Percentiles rank a stretch among this genome's conserved stretches.
Conservation (phyloP, 306 rosid species). For the Quercus glauca region DNA sequence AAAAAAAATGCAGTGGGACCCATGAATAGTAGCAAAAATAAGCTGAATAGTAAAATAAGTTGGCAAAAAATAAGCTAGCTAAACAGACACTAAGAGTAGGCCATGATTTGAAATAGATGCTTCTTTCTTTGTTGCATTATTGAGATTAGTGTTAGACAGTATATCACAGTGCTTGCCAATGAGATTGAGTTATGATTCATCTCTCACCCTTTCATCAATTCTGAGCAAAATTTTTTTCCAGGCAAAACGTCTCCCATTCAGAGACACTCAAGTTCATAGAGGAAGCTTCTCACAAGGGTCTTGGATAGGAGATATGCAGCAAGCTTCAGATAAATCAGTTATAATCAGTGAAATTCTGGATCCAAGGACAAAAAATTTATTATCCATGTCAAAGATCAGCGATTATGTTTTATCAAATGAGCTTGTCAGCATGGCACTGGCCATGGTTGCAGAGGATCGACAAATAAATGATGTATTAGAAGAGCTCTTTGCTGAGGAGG, state of each 20-base stretch:
- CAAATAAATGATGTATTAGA: slow-evolving; percentile 86
- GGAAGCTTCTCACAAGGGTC: slow-evolving; percentile 85
- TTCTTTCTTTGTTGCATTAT: not conserved
- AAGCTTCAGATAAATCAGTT: slow-evolving; percentile 84
- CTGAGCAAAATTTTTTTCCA: slow-evolving; percentile 21
- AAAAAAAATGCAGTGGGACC: too few relatives aligned
- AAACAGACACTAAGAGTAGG: not conserved
- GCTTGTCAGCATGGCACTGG: slow-evolving; percentile 97
- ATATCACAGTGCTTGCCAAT: not conserved
- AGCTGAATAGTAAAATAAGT: too few relatives aligned
- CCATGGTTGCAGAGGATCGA: slow-evolving; percentile 94
- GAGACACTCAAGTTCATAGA: slow-evolving; percentile 41
- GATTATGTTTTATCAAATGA: slow-evolving; percentile 90
- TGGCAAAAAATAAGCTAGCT: too few relatives aligned
- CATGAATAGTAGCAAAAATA: too few relatives aligned
- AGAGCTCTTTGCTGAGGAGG: slow-evolving; percentile 93
- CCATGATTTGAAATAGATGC: not conserved
- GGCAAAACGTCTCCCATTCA: slow-evolving; percentile 83
- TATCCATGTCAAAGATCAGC: slow-evolving; percentile 87
- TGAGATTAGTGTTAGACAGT: not conserved
- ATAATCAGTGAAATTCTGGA: slow-evolving; percentile 88
- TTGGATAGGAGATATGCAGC: slow-evolving; percentile 96
- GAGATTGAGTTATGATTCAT: not conserved
- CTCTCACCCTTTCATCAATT: not conserved
- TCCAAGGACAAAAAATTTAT: slow-evolving; percentile 86